Percentiles rank a stretch among this genome's conserved stretches.
phyloP scores from a whole-genome alignment of 179 eudicot species.

The Silene noctiflora region DNA sequence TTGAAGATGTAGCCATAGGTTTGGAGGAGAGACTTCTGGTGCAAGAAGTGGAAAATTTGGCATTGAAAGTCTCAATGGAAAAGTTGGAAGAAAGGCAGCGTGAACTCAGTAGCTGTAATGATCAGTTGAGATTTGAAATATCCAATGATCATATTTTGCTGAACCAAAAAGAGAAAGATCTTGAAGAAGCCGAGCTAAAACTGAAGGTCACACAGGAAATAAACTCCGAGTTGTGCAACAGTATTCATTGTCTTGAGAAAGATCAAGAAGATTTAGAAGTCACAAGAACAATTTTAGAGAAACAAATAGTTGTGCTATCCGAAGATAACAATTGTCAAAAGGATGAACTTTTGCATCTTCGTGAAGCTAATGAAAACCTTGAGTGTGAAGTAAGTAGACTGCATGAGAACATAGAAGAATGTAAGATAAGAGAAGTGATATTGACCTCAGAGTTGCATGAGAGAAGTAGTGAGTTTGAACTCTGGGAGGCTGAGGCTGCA shows the following conservation, averaged over 20 bases:
- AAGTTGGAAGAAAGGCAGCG: slow-evolving; percentile 47
- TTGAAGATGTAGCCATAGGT: slow-evolving; percentile 42
- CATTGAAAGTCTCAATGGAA: slow-evolving; percentile 40
- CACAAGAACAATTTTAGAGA: slow-evolving; percentile 39
- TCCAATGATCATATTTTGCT: slow-evolving; percentile 33
- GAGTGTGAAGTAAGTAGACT: slow-evolving; percentile 52
- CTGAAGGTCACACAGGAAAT: slow-evolving; percentile 37
- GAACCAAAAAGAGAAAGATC: slow-evolving; percentile 44
- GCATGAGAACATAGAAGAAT: slow-evolving; percentile 62
- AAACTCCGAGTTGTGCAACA: slow-evolving; percentile 45
- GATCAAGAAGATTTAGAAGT: slow-evolving; percentile 39
- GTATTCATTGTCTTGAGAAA: slow-evolving; percentile 45
- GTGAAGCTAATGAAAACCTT: slow-evolving; percentile 46
- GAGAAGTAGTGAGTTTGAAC: slow-evolving; percentile 67
- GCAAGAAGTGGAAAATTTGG: slow-evolving; percentile 55
- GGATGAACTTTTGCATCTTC: slow-evolving; percentile 51
- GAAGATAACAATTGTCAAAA: slow-evolving; percentile 38
- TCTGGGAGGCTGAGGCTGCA: slow-evolving; percentile 92
- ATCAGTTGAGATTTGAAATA: slow-evolving; percentile 39
- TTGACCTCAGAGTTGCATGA: slow-evolving; percentile 68
- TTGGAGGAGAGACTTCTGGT: slow-evolving; percentile 43
- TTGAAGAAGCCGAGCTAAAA: slow-evolving; percentile 39
- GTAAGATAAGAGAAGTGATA: slow-evolving; percentile 55
- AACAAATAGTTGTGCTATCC: slow-evolving; percentile 38
- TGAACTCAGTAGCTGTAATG: slow-evolving; percentile 44